phyloP scores from a whole-genome alignment of 1,139 yeast species.

The Candida tunisiensis region DNA sequence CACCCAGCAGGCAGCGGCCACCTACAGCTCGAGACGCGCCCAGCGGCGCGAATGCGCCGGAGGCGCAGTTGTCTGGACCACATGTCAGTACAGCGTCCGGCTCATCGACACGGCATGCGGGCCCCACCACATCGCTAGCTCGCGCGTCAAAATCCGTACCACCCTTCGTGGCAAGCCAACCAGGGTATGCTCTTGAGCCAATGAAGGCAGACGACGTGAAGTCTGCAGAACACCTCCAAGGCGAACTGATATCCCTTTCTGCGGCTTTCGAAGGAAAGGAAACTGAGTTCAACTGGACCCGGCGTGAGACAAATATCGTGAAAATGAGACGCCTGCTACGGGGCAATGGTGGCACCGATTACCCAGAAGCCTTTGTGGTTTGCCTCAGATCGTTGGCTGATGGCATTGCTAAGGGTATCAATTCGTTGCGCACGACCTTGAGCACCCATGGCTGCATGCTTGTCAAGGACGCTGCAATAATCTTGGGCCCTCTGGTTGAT shows the following conservation, averaged over 20 bases:
- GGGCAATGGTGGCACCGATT: slow-evolving; percentile 33
- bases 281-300: slow-evolving; percentile 76
- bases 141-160: too few species aligned
- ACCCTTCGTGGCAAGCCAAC: background rate
- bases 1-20: too few species aligned
- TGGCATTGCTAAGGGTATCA: slow-evolving; percentile 50
- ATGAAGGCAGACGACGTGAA: slow-evolving; percentile 12
- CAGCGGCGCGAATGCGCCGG: too few species aligned
- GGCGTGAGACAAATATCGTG: slow-evolving; percentile 46
- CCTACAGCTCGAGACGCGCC: too few species aligned
- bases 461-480: slow-evolving; percentile 52
- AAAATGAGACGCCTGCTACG: slow-evolving; percentile 42
- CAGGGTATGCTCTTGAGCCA: slow-evolving; percentile 13
- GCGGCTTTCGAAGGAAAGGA: slow-evolving; percentile 56
- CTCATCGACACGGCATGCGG: too few species aligned
- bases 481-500: slow-evolving; percentile 36
- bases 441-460: slow-evolving; percentile 63
- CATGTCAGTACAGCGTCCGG: too few species aligned
- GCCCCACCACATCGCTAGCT: too few species aligned
- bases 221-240: slow-evolving; percentile 20
- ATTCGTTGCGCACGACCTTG: slow-evolving; percentile 71
- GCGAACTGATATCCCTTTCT: slow-evolving; percentile 22
- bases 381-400: slow-evolving; percentile 32
- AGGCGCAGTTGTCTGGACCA: too few species aligned
- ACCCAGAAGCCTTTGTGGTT: slow-evolving; percentile 26